Base-by-base conservation (phyloP, 495 filamentous ascomycete species). In the Penicillium cinerascens region DNA sequence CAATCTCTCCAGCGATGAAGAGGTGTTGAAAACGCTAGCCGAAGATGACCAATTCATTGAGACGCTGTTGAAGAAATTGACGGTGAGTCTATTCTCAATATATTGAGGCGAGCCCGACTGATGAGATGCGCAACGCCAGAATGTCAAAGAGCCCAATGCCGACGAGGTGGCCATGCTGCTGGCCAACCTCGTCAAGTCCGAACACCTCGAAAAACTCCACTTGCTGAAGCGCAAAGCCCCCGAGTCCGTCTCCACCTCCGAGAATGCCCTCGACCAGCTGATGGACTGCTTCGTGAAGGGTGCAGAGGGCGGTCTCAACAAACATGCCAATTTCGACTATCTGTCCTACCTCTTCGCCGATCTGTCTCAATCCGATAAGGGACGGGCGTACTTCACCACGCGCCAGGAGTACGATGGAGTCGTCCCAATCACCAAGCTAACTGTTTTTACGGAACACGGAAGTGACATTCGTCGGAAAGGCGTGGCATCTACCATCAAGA, bases 271-370 rank as follows among this genome's bases (percentile, higher is more conserved):
- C 44, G 89, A 96, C 65, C 95, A 97, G 64, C 73, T 97, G 17
- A 85, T 97, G 60, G 93, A 96, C 66, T 86, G 92, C 61, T 98
- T 97, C 64, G 95, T 97, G 49, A 91, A 90, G 70, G 92, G 92
- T 11, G 83, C 87, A 3, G 85, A 88, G 49, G 87, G 85, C 1
- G 71, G 74, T 2, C 88, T 92, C 63, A 98, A 97, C 73, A 85
- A 88, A 59, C 50, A 87, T n/a, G 90, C 91, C 56, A 82, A 88
- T 65, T 97, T 81, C 66, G 91, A 98, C 69, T 96, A 96, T 66
- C 78, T 98, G 9, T 82, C 91, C 20, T 98, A 97, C 64, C 72
- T 96, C 42, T 93, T 97, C 68, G 93, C 92, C 33, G 92, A 98
- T 58, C 71, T 98, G 2, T 87, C 92, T 7, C 93, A 95, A 63